Conservation (phyloP, 2,329 filamentous ascomycete genomes). For the Penicillium paneum region DNA sequence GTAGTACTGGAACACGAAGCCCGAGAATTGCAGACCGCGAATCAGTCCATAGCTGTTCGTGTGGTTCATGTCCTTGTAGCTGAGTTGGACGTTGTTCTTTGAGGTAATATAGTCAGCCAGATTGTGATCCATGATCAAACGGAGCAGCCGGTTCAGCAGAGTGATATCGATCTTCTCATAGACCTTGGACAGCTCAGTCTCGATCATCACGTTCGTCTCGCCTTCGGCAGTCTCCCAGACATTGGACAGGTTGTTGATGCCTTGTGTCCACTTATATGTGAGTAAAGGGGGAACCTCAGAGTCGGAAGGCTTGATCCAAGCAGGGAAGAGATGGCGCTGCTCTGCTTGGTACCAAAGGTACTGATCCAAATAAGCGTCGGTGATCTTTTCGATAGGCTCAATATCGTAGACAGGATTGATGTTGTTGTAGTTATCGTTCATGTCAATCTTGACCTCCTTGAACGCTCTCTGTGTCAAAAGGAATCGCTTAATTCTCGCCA, state of each 20-base stretch:
- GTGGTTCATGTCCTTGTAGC: conserved; percentile 99
- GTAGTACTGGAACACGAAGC: conserved; percentile 98
- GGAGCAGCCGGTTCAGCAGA: conserved; percentile 83
- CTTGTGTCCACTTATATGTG: conserved; percentile 98
- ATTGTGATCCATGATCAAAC: conserved; percentile 99
- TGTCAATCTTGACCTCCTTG: conserved; percentile 98
- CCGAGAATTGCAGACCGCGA: conserved; percentile 93
- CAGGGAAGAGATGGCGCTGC: conserved; percentile 91
- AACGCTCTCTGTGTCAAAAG: conserved; percentile 94
- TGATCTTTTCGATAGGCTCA: conserved; percentile 99
- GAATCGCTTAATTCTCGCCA: conserved; percentile 96
- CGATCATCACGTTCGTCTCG: conserved; percentile 97
- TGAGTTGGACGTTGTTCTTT: conserved; percentile 98
- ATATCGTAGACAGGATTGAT: conserved; percentile 99
- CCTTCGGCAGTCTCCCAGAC: conserved; percentile 94
- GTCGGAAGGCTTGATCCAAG: conserved; percentile 98
- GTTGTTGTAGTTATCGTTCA: conserved; percentile 99
- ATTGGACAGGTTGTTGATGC: conserved; percentile 94
- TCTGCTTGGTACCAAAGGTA: conserved; percentile 99
- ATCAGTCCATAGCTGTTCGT: conserved; percentile 99
- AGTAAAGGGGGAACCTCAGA: conserved; percentile 93
- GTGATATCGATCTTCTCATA: conserved; percentile 99
- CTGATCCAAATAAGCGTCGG: conserved; percentile 95
- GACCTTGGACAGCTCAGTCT: conserved; percentile 97
- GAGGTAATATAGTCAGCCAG: conserved; percentile 97